phyloP scores from a whole-genome alignment of 2,329 filamentous ascomycete genomes.

The Diplocarpon rosae region DNA sequence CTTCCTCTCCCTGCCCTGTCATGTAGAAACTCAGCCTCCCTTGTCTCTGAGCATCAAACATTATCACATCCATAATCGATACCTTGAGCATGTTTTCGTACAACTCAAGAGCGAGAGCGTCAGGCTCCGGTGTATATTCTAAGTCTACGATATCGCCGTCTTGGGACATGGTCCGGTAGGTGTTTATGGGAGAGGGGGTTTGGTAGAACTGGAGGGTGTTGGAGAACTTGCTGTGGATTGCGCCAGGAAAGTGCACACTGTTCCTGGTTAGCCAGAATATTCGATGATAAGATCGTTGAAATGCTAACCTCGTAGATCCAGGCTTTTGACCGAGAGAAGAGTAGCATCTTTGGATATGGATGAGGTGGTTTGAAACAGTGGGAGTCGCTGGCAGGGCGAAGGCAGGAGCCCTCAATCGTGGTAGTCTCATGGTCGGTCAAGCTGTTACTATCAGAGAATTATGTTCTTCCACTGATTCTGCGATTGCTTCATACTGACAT shows the following conservation, averaged over 20 bases:
- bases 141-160: slow-evolving; percentile 75
- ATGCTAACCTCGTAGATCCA: slow-evolving; percentile 19
- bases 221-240: slow-evolving; percentile 88
- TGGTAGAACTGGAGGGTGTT: slow-evolving; percentile 65
- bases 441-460: not conserved
- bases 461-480: not conserved
- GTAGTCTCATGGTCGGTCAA: not conserved
- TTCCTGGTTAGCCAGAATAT: slow-evolving; percentile 32
- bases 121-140: slow-evolving; percentile 43
- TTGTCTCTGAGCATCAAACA: slow-evolving; percentile 96
- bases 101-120: slow-evolving; percentile 21
- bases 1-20: slow-evolving; percentile 55
- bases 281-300: not conserved
- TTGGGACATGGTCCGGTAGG: slow-evolving; percentile 85
- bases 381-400: not conserved
- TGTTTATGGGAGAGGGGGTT: slow-evolving; percentile 66
- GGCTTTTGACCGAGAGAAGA: slow-evolving; percentile 23
- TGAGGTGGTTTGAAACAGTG: not conserved
- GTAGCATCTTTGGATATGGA: slow-evolving; percentile 14
- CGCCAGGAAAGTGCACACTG: slow-evolving; percentile 66
- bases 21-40: slow-evolving; percentile 64
- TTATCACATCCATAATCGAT: slow-evolving; percentile 88
- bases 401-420: not conserved
- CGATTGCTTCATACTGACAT: not conserved
- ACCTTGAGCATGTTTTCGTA: slow-evolving; percentile 52